Evolutionary conservation across 1,139 yeast genomes (phyloP).

Genomic region (Pichia sp.): DNA sequence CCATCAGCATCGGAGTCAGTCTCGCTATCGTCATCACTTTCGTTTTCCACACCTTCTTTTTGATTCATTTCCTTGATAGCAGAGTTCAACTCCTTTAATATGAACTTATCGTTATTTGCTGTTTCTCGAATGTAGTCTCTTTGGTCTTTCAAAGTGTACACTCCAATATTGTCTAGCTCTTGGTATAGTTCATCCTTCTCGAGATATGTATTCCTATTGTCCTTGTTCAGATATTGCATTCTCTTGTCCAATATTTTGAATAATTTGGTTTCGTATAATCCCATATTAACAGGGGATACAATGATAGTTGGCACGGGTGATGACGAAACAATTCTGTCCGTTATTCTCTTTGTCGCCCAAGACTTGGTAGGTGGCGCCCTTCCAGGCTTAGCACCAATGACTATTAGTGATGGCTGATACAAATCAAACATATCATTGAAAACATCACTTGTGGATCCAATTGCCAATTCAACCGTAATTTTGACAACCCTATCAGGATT

Average conservation of each 20-base stretch:
- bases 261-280: slow-evolving; percentile 39
- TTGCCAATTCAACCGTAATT: slow-evolving; percentile 55
- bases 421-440: slow-evolving; percentile 55
- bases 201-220: slow-evolving; percentile 2
- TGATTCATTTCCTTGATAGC: slow-evolving; percentile 1
- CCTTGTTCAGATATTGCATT: slow-evolving; percentile 30
- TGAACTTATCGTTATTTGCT: slow-evolving; percentile 12
- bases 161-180: slow-evolving; percentile 22
- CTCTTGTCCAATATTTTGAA: slow-evolving; percentile 34
- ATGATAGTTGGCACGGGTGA: slow-evolving; percentile 65
- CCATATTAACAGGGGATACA: slow-evolving; percentile 61
- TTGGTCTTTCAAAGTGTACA: slow-evolving; percentile 21
- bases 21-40: background rate
- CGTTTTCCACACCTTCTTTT: background rate
- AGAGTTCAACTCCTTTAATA: slow-evolving; percentile 11
- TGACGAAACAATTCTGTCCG: slow-evolving; percentile 55
- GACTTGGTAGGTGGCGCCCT: slow-evolving; percentile 49
- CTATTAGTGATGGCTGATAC: slow-evolving; percentile 58
- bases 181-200: slow-evolving; percentile 16
- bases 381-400: slow-evolving; percentile 54
- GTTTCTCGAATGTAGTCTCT: slow-evolving; percentile 13
- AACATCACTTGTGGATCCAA: slow-evolving; percentile 52
- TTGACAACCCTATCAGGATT: slow-evolving; percentile 46
- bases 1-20: slow-evolving; percentile 1
- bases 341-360: slow-evolving; percentile 54